Percentiles rank a stretch among this genome's conserved stretches.
Evolutionary conservation across 768 basidiomycete genomes (phyloP).

Genomic region (Amanita rubescens): DNA sequence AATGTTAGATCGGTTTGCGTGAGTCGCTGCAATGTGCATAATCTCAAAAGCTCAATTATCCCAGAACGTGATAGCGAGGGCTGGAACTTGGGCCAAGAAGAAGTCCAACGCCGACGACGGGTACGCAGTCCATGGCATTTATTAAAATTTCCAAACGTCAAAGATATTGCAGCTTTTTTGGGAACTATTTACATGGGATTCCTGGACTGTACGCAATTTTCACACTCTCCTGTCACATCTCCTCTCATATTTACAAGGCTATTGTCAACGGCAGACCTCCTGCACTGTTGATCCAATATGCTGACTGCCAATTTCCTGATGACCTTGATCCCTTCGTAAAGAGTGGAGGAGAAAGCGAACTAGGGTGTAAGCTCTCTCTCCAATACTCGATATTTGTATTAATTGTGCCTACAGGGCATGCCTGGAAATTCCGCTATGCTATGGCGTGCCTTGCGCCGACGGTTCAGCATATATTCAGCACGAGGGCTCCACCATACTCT

Average conservation of each 20-base stretch:
- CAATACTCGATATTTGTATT: background rate
- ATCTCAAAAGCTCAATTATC: background rate
- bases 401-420: conserved; percentile 24
- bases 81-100: conserved; percentile 38
- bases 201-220: conserved; percentile 34
- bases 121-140: conserved; percentile 12
- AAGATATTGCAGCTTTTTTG: conserved; percentile 34
- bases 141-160: background rate
- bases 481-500: conserved; percentile 30
- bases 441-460: conserved; percentile 38
- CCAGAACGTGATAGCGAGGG: conserved; percentile 44
- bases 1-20: conserved; percentile 43
- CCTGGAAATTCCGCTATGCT: conserved; percentile 39
- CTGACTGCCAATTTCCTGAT: conserved; percentile 46
- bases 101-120: conserved; percentile 38
- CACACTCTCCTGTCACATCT: background rate
- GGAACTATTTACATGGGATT: conserved; percentile 45
- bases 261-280: conserved; percentile 46
- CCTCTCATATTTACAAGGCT: conserved; percentile 23
- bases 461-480: conserved; percentile 34
- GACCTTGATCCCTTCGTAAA: conserved; percentile 28
- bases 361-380: conserved; percentile 32
- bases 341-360: conserved; percentile 27
- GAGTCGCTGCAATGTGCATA: conserved; percentile 14
- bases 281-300: conserved; percentile 35